A percentile compares a stretch with the other conserved stretches of the same genome.
These are phyloP conservation scores for Fraxinus americana DNA, from an alignment of 257 asterid species.

Conservation along the genomic window DNA sequence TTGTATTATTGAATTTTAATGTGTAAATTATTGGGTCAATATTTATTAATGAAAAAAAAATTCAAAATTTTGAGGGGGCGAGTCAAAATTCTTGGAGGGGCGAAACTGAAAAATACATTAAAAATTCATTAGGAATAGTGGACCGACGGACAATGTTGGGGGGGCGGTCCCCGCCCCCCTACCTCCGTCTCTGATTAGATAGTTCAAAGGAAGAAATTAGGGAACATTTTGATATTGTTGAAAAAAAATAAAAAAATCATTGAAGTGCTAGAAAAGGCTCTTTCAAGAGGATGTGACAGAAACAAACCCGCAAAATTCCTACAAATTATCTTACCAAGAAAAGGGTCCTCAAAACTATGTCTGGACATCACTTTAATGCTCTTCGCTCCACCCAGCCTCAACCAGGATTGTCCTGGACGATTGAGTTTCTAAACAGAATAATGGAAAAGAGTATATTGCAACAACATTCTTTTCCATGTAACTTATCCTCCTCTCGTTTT, in stretches of 20 bases:
- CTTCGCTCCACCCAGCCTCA: conserved; percentile 54
- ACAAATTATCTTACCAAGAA: conserved; percentile 38
- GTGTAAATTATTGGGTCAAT: too few relatives aligned
- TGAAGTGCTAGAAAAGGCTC: conserved; percentile 33
- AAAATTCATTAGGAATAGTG: too few relatives aligned
- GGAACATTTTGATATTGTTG: conserved; percentile 38
- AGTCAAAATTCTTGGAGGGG: too few relatives aligned
- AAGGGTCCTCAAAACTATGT: conserved; percentile 36
- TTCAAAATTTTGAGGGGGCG: too few relatives aligned
- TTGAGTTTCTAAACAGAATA: conserved; percentile 83
- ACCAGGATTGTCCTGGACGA: conserved; percentile 83
- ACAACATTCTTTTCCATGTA: conserved; percentile 53
- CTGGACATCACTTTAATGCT: conserved; percentile 68
- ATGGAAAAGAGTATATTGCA: conserved; percentile 80
- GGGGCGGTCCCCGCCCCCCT: too few relatives aligned
- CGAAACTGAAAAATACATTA: too few relatives aligned
- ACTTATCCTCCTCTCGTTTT: too few relatives aligned
- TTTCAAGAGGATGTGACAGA: conserved; percentile 35
- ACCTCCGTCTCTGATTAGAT: too few relatives aligned
- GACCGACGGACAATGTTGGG: too few relatives aligned
- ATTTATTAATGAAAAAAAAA: too few relatives aligned
- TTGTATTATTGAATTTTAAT: too few relatives aligned
- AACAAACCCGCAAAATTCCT: conserved; percentile 34
- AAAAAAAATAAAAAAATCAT: conserved; percentile 30
- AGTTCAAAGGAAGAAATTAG: conserved; percentile 17